Conservation (phyloP, 2,329 filamentous ascomycete genomes). For the Aureobasidium sp. region DNA sequence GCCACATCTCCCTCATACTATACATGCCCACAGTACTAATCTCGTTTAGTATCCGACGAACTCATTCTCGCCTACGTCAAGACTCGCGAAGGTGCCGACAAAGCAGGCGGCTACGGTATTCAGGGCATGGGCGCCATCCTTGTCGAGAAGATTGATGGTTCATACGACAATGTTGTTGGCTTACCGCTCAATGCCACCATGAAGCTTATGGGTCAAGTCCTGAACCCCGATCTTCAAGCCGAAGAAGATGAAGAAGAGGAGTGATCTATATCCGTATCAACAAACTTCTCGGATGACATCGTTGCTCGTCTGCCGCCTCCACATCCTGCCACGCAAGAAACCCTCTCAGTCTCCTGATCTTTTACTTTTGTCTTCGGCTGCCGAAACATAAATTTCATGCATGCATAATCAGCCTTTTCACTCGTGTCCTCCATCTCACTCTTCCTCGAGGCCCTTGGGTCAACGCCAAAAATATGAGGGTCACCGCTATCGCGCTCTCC, state of each 20-base stretch:
- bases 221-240: slow-evolving; percentile 62
- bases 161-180: slow-evolving; percentile 90
- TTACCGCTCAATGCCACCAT: slow-evolving; percentile 73
- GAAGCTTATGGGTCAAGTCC: slow-evolving; percentile 79
- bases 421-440: background rate
- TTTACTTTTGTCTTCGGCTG: background rate
- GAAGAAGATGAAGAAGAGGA: slow-evolving; percentile 35
- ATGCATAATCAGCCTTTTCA: background rate
- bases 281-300: background rate
- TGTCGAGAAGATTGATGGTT: slow-evolving; percentile 82
- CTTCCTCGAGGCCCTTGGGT: background rate
- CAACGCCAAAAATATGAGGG: background rate
- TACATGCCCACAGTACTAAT: background rate
- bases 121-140: slow-evolving; percentile 83
- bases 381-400: background rate
- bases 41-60: slow-evolving; percentile 62
- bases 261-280: background rate
- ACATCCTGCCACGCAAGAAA: background rate
- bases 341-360: background rate
- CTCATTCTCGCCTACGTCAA: slow-evolving; percentile 71
- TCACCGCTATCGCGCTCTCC: background rate
- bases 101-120: slow-evolving; percentile 91
- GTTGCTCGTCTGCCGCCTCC: background rate
- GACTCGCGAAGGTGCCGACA: slow-evolving; percentile 89
- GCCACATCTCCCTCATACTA: background rate